Base-by-base conservation (phyloP, 2,329 filamentous ascomycete species). In the Zalaria sp. region DNA sequence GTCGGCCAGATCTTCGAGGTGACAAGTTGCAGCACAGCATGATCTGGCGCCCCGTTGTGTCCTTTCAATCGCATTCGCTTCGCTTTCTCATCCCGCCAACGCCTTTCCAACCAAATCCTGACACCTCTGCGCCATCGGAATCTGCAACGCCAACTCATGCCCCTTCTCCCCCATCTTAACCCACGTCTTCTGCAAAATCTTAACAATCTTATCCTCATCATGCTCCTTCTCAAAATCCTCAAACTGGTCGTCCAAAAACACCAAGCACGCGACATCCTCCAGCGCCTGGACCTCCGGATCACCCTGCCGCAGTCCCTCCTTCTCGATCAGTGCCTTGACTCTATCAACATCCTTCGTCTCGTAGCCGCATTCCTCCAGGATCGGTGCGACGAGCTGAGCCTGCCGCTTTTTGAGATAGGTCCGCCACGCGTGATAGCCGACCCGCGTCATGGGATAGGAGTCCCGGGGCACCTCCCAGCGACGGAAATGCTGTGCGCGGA, bases 231-330 rank as follows among this genome's bases (percentile, higher is more conserved):
- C 81, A 61, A 91, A 93, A 39, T 73, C 75, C 53, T 88, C 85
- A 48, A 93, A 82, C 56, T 91, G 83, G 57, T 89, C 84, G 57
- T 91, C 85, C 49, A 93, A 63, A 57, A 93, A 93, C 27, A 93
- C 85, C 42, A 93, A 63, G 56, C 85, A 93, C 3, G 86, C 86
- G 37, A 86, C 82, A 62, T 93, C 86, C 65, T 93, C 86, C 47
- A 93, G 67, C 5, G 75, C 70, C 66, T 89, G 82, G 42, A 80
- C 78, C 58, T 86, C 81, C 45, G 70, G 67, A 44, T 77, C 72
- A 44, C 69, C 66, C 41, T 65, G 63, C 54, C 69, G 71, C 50
- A 93, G 62, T 42, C 78, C 77, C 57, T 91, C 83, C 62, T 93
- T 93, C 46, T 82, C 70, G 41, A 93, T 80, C 59, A 91, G 62